A percentile compares a stretch with the other conserved stretches of the same genome.
These are phyloP conservation scores for Phlyctochytrium bullatum DNA, from an alignment of 192 early-diverging fungal genomes.

Conservation along the genomic window DNA sequence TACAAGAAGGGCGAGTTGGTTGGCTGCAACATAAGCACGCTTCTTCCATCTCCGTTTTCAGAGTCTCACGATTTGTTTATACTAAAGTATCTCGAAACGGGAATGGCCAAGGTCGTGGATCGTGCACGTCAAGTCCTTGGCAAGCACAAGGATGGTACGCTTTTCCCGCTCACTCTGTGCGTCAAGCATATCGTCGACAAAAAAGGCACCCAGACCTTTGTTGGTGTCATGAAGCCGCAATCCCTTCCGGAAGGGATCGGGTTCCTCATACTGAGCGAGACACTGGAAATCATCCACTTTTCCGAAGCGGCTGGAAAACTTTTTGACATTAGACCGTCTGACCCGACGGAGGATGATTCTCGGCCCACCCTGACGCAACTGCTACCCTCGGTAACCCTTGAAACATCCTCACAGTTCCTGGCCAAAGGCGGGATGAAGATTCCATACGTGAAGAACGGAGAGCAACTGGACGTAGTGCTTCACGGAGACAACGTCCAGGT, in stretches of 20 bases:
- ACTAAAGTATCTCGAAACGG: conserved; percentile 44
- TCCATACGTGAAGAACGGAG: neutral
- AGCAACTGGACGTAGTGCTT: conserved; percentile 5
- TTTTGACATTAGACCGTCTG: neutral
- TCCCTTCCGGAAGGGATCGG: conserved; percentile 13
- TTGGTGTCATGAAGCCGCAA: conserved; percentile 22
- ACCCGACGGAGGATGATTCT: neutral
- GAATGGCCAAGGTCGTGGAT: conserved; percentile 44
- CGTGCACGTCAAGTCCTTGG: conserved; percentile 35
- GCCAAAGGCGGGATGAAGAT: conserved; percentile 9
- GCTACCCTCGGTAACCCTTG: neutral
- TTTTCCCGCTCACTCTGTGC: conserved; percentile 23
- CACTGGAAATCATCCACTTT: conserved; percentile 25
- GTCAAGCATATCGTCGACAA: conserved; percentile 36
- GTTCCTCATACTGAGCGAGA: conserved; percentile 22
- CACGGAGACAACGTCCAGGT: conserved; percentile 6
- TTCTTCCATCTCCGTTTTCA: conserved; percentile 46
- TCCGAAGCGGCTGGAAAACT: conserved; percentile 2
- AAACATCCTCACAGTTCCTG: neutral
- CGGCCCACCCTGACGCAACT: neutral
- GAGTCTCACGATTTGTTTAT: conserved; percentile 42
- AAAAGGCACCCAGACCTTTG: conserved; percentile 27
- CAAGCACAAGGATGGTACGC: conserved; percentile 19
- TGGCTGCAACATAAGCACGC: conserved; percentile 36
- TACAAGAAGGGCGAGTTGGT: conserved; percentile 29